Evolutionary conservation across 345 rosid species (phyloP).

Genomic region (Aurinia saxatilis): DNA sequence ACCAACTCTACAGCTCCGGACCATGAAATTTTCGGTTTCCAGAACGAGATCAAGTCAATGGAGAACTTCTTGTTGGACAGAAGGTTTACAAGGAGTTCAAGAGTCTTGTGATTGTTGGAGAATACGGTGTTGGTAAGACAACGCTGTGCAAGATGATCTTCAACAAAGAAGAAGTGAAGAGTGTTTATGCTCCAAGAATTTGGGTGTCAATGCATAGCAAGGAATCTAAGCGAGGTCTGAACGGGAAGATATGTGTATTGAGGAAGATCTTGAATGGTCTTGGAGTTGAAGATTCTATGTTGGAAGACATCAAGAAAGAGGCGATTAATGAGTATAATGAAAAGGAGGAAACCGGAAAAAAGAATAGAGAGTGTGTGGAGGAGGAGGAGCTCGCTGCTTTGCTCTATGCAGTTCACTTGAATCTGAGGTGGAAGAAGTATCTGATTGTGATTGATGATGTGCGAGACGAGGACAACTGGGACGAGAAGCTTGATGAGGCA

Average conservation of each 20-base stretch:
- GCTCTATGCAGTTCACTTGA: constrained; percentile 36
- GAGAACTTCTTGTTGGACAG: constrained; percentile 17
- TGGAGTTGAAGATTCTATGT: constrained; percentile 10
- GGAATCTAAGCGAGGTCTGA: neutral
- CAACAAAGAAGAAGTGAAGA: no score
- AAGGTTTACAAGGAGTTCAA: no score
- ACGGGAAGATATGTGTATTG: constrained; percentile 13
- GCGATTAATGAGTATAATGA: neutral
- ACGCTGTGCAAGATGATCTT: no score
- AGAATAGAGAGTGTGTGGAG: neutral
- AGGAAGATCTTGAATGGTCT: constrained; percentile 24
- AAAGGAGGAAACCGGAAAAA: neutral
- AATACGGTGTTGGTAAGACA: no score
- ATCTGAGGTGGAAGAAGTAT: no score
- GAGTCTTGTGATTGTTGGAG: no score
- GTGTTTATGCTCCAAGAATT: no score
- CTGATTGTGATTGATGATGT: no score
- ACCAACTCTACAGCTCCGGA: neutral
- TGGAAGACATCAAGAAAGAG: neutral
- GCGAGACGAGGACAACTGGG: constrained; percentile 8
- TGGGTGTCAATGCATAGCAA: no score
- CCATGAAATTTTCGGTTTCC: neutral
- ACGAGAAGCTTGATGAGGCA: constrained; percentile 1
- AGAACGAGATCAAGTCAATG: constrained; percentile 19
- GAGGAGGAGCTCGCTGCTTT: constrained; percentile 27